Percentiles rank a stretch among this genome's conserved stretches.
Conservation (phyloP, 2,329 filamentous ascomycete species). For the Aureobasidium sp. region DNA sequence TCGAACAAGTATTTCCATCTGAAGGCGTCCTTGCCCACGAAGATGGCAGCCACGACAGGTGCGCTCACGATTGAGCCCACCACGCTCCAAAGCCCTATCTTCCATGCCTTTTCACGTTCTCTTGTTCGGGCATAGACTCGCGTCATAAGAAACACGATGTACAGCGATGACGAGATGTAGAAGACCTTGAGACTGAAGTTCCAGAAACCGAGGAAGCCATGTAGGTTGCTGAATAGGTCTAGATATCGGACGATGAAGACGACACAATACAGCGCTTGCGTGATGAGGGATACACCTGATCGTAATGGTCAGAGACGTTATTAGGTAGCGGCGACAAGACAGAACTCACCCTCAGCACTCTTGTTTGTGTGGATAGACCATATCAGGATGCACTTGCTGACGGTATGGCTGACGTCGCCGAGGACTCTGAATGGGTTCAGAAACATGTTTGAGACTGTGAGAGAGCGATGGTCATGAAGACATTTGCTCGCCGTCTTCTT, state of each 20-base stretch:
- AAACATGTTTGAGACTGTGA: background rate
- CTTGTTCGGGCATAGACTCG: slow-evolving; percentile 77
- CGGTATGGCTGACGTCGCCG: slow-evolving; percentile 75
- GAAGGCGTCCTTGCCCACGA: slow-evolving; percentile 34
- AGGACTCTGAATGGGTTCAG: slow-evolving; percentile 38
- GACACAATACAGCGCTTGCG: slow-evolving; percentile 74
- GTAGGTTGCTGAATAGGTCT: slow-evolving; percentile 55
- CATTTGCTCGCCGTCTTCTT: background rate
- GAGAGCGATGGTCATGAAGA: background rate
- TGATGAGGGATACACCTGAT: slow-evolving; percentile 86
- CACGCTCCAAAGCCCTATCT: slow-evolving; percentile 64
- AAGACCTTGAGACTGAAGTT: slow-evolving; percentile 82
- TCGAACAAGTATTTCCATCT: background rate
- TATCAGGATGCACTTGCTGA: slow-evolving; percentile 57
- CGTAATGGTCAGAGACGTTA: slow-evolving; percentile 55
- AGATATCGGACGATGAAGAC: slow-evolving; percentile 86
- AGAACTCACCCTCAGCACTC: slow-evolving; percentile 14
- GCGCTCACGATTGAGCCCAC: slow-evolving; percentile 57
- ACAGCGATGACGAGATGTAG: slow-evolving; percentile 75
- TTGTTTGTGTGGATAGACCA: slow-evolving; percentile 14
- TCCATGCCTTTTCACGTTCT: slow-evolving; percentile 90
- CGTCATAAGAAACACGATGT: slow-evolving; percentile 83
- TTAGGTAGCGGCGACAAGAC: background rate
- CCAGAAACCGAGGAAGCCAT: slow-evolving; percentile 40
- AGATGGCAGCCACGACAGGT: slow-evolving; percentile 64